These are phyloP conservation scores for Canavalia gladiata DNA, from an alignment of 306 rosid genomes.

Conservation along the genomic window DNA sequence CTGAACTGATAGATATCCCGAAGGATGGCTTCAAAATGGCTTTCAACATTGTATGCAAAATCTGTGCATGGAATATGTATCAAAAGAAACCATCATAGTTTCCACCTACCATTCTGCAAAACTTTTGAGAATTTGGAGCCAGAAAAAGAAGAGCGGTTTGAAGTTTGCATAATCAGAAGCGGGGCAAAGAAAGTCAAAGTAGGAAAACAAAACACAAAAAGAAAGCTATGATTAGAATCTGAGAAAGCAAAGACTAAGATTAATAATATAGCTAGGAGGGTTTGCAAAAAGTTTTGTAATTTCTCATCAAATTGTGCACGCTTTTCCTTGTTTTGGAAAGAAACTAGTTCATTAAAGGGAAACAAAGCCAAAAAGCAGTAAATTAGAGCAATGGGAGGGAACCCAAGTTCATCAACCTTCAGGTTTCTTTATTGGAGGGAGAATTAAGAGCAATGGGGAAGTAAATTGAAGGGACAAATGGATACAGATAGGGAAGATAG, in stretches of 20 bases:
- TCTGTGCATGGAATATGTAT: slow-evolving; percentile 26
- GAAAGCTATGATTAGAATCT: slow-evolving; percentile 23
- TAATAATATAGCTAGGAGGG: slow-evolving; percentile 28
- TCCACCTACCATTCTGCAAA: slow-evolving; percentile 36
- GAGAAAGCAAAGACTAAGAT: slow-evolving; percentile 40
- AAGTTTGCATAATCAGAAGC: slow-evolving; percentile 33
- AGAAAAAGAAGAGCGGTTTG: neutral
- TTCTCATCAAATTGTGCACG: neutral
- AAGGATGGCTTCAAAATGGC: slow-evolving; percentile 16
- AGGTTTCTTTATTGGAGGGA: slow-evolving; percentile 31
- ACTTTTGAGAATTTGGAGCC: slow-evolving; percentile 12
- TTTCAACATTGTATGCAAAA: slow-evolving; percentile 18
- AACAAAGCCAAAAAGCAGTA: slow-evolving; percentile 36
- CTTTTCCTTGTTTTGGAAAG: slow-evolving; percentile 31
- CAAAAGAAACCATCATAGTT: slow-evolving; percentile 37
- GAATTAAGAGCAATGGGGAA: slow-evolving; percentile 18
- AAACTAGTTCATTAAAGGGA: slow-evolving; percentile 43
- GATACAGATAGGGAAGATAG: slow-evolving; percentile 53
- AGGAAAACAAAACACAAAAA: slow-evolving; percentile 20
- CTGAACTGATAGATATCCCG: slow-evolving; percentile 16
- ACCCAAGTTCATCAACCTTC: slow-evolving; percentile 30
- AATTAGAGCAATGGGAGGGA: slow-evolving; percentile 36
- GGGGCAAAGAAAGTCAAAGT: slow-evolving; percentile 39
- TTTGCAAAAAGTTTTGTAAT: neutral
- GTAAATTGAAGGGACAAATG: slow-evolving; percentile 45